phyloP scores from a whole-genome alignment of 768 basidiomycete genomes.

The Rhodocollybia butyracea region DNA sequence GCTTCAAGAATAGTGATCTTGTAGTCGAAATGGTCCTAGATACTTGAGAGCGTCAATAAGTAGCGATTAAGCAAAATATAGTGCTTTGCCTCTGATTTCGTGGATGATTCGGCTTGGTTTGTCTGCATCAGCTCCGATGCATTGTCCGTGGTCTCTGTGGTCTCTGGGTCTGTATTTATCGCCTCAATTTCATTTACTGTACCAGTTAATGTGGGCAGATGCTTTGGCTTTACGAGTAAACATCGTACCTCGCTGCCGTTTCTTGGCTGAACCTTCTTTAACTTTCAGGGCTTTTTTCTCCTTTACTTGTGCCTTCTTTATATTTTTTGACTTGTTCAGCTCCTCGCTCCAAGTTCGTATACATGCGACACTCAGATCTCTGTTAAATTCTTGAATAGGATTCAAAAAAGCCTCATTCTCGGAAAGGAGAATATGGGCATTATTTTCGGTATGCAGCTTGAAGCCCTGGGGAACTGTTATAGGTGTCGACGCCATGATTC shows the following conservation, averaged over 20 bases:
- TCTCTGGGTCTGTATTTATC: not conserved
- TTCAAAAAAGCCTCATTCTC: conserved; percentile 91
- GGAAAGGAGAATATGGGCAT: conserved; percentile 74
- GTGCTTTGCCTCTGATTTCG: not conserved
- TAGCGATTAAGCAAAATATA: not conserved
- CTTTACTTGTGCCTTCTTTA: conserved; percentile 51
- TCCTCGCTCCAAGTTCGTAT: conserved; percentile 88
- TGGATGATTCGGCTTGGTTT: not conserved
- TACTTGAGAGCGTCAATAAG: not conserved
- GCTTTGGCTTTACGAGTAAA: not conserved
- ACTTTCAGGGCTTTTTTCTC: conserved; percentile 45
- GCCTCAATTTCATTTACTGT: not conserved
- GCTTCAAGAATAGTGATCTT: conserved; percentile 87
- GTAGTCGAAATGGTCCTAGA: conserved; percentile 51
- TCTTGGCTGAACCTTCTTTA: conserved; percentile 34
- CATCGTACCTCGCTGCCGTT: conserved; percentile 38
- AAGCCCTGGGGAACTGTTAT: conserved; percentile 67
- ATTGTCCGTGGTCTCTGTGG: not conserved
- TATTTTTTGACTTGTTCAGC: conserved; percentile 57
- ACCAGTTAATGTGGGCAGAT: not conserved
- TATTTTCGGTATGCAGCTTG: conserved; percentile 78
- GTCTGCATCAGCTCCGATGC: not conserved
- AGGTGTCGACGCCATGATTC: too few species aligned
- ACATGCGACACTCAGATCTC: conserved; percentile 88
- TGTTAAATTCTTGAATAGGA: conserved; percentile 97